phyloP scores from a whole-genome alignment of 2,329 filamentous ascomycete genomes.

The Aspergillus aculeatus region DNA sequence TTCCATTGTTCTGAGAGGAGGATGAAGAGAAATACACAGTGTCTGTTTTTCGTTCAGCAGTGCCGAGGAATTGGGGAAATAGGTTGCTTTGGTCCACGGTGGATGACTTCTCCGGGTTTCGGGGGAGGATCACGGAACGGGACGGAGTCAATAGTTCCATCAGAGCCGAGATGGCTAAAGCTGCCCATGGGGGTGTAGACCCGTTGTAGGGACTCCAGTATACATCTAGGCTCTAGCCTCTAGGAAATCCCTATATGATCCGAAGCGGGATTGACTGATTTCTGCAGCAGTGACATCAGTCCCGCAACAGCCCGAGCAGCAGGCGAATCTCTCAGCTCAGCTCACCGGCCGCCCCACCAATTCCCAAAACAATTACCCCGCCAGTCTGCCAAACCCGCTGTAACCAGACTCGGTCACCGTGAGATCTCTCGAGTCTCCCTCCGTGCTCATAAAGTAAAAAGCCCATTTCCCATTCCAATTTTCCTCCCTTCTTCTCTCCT shows the following conservation, averaged over 20 bases:
- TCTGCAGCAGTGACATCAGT: conserved; percentile 42
- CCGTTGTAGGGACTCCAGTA: background rate
- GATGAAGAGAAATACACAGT: background rate
- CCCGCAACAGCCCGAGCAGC: conserved; percentile 42
- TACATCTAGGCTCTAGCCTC: background rate
- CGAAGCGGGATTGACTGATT: conserved; percentile 21
- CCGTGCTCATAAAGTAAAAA: conserved; percentile 14
- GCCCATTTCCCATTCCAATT: conserved; percentile 13
- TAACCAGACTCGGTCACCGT: conserved; percentile 23
- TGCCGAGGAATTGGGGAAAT: no score
- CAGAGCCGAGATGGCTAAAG: background rate
- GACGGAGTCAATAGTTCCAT: background rate
- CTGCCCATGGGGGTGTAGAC: background rate
- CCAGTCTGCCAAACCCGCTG: conserved; percentile 16
- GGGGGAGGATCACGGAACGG: background rate
- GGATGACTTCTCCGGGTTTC: background rate
- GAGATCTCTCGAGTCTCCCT: conserved; percentile 12
- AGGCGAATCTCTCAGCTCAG: conserved; percentile 19
- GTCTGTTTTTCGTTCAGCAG: no score
- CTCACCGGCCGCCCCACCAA: conserved; percentile 30
- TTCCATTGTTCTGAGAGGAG: background rate
- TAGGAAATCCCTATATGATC: conserved; percentile 6
- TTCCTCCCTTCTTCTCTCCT: conserved; percentile 7
- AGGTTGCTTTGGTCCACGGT: background rate
- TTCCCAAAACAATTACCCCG: conserved; percentile 23